Evolutionary conservation across 2,329 filamentous ascomycete genomes (phyloP), one percentile per base, ranked within the genome.

Genomic region (Pseudogymnoascus sp.): DNA sequence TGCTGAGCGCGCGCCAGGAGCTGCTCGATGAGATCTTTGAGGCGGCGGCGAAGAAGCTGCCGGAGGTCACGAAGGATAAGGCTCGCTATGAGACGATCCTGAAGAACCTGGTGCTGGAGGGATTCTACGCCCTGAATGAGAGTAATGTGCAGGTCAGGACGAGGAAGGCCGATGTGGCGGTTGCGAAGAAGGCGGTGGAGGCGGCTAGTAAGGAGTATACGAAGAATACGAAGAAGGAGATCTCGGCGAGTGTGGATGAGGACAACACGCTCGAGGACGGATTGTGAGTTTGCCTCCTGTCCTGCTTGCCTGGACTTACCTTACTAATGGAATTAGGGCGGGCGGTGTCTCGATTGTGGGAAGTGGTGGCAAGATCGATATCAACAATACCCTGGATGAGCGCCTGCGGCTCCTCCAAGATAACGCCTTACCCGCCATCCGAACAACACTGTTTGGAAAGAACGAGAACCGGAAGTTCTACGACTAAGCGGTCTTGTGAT

Each of bases 311-410:
- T 35, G 53, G 43, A 62, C 2, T 22, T 26, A 28, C 19, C 38
- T 64, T 61, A 68, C 66, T 68, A 60, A 68, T 33, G 16, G 37
- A 7, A 61, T 38, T 69, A 98, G 95, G 72, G 83, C 92, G 65
- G 95, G 95, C 65, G 95, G 95, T 71, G 82, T 96, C 64, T 76
- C 84, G 64, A 86, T 99, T 68, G 78, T 96, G 62, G 91, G 93
- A 68, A 88, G 89, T 69, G 83, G 82, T 68, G 95, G 95, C 75
- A 97, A 93, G 83, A 98, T 99, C 75, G 92, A 96, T 72, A 93
- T 99, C 77, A 93, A 97, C 84, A 98, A 99, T 82, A 98, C 95
- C 62, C 90, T 98, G 70, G 95, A 98, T 75, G 90, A 96, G 75
- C 88, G 95, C 69, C 82, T 99, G 77, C 85, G 84, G 72, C 82